Evolutionary conservation across 371 early-diverging fungal genomes (phyloP).

Genomic region (Mortierella polycephala): DNA sequence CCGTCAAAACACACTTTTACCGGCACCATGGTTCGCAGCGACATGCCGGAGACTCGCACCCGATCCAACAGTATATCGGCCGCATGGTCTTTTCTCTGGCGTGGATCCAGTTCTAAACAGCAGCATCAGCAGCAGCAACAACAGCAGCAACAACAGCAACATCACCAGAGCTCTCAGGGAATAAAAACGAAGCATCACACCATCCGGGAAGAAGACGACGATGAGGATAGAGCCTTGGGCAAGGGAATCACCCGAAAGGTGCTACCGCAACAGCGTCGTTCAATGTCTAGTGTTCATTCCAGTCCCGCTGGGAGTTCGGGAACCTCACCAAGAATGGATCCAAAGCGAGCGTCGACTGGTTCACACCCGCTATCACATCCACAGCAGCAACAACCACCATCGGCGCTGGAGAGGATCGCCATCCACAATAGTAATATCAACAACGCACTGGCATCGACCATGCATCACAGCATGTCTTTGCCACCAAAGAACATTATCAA

Average conservation of each 20-base stretch:
- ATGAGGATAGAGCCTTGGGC: conserved; percentile 37
- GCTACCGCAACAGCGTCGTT: conserved; percentile 46
- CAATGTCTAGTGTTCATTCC: conserved; percentile 35
- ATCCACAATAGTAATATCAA: conserved; percentile 50
- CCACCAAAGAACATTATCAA: conserved; percentile 7
- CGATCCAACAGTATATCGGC: conserved; percentile 47
- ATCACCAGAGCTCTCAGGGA: background rate
- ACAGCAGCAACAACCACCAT: conserved; percentile 23
- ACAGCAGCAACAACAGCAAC: background rate
- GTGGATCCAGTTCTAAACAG: conserved; percentile 25
- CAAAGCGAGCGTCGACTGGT: conserved; percentile 7
- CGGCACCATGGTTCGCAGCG: conserved; percentile 39
- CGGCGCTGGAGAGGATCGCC: conserved; percentile 40
- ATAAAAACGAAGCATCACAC: conserved; percentile 26
- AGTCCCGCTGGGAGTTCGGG: conserved; percentile 30
- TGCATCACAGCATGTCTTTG: conserved; percentile 28
- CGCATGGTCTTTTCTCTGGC: conserved; percentile 49
- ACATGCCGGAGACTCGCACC: conserved; percentile 33
- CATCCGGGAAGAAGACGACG: conserved; percentile 44
- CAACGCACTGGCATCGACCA: conserved; percentile 31
- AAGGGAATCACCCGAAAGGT: conserved; percentile 50
- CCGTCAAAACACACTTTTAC: background rate
- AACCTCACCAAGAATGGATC: conserved; percentile 29
- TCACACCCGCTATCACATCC: conserved; percentile 11
- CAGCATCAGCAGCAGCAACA: conserved; percentile 7